Conservation (phyloP, 2,329 filamentous ascomycete genomes). For the Aspergillus sp. region DNA sequence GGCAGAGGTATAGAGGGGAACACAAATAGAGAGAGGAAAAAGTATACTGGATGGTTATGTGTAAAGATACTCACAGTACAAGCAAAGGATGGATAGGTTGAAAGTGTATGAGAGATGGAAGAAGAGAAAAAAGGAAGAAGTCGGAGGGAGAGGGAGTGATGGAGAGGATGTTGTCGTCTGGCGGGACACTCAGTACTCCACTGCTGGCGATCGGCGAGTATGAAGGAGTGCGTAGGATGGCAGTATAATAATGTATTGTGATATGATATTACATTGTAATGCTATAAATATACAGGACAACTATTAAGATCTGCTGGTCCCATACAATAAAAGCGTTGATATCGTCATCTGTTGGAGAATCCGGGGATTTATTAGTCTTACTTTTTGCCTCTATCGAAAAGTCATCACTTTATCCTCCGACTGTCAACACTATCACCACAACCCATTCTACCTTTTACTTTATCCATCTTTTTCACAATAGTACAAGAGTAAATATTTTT, state of each 20-base stretch:
- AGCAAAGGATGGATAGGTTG: background rate
- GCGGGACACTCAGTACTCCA: slow-evolving; percentile 27
- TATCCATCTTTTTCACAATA: no score
- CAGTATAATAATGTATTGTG: background rate
- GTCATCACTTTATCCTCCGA: background rate
- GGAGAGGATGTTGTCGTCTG: slow-evolving; percentile 21
- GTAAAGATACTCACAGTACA: background rate
- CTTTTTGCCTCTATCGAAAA: no score
- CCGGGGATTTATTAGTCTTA: no score
- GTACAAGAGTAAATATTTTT: no score
- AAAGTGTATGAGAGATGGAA: background rate
- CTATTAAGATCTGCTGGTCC: no score
- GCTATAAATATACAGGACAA: no score
- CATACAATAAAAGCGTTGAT: background rate
- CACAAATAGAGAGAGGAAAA: slow-evolving; percentile 4
- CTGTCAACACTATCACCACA: background rate
- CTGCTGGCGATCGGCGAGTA: slow-evolving; percentile 26
- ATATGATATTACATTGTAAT: no score
- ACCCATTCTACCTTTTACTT: no score
- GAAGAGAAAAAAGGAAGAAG: slow-evolving; percentile 1
- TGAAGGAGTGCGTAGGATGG: slow-evolving; percentile 1
- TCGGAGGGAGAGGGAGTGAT: slow-evolving; percentile 11
- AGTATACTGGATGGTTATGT: background rate
- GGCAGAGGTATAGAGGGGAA: slow-evolving; percentile 6
- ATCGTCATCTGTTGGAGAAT: background rate